phyloP scores from a whole-genome alignment of 1,284 basidiomycete species.

The Moesziomyces globuligerus region DNA sequence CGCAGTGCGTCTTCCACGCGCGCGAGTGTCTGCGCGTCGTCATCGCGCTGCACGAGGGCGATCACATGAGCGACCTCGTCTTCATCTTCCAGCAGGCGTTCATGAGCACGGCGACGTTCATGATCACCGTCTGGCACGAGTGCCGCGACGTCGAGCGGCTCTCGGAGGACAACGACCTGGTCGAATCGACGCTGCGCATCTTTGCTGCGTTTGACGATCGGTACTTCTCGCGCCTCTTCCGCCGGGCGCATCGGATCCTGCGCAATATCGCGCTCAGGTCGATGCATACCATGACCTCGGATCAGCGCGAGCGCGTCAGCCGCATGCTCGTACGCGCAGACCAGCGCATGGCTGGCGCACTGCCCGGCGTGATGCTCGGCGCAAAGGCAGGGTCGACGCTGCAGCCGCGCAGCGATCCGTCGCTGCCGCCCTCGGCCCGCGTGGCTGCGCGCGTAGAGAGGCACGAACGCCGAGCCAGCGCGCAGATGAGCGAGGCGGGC shows the following conservation, averaged over 20 bases:
- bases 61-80: slow-evolving; percentile 43
- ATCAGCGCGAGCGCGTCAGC: slow-evolving; percentile 49
- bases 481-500: slow-evolving; percentile 15
- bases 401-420: slow-evolving; percentile 16
- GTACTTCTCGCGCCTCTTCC: slow-evolving; percentile 46
- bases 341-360: slow-evolving; percentile 20
- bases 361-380: slow-evolving; percentile 24
- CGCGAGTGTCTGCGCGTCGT: slow-evolving; percentile 50
- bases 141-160: slow-evolving; percentile 38
- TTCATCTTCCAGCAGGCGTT: slow-evolving; percentile 61
- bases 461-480: slow-evolving; percentile 17
- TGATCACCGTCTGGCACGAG: slow-evolving; percentile 63
- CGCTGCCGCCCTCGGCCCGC: slow-evolving; percentile 30
- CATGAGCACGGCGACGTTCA: slow-evolving; percentile 59
- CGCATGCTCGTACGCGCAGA: slow-evolving; percentile 42
- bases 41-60: slow-evolving; percentile 50
- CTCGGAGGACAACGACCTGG: slow-evolving; percentile 51
- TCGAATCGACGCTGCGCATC: slow-evolving; percentile 53
- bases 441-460: slow-evolving; percentile 24
- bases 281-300: slow-evolving; percentile 47
- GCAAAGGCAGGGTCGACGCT: slow-evolving; percentile 13
- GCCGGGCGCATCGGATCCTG: slow-evolving; percentile 45
- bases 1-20: slow-evolving; percentile 55
- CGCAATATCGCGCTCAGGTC: slow-evolving; percentile 46
- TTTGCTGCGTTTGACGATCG: slow-evolving; percentile 52